These are phyloP conservation scores for Podaxis sp. DNA, from an alignment of 768 basidiomycete genomes.

Conservation along the genomic window DNA sequence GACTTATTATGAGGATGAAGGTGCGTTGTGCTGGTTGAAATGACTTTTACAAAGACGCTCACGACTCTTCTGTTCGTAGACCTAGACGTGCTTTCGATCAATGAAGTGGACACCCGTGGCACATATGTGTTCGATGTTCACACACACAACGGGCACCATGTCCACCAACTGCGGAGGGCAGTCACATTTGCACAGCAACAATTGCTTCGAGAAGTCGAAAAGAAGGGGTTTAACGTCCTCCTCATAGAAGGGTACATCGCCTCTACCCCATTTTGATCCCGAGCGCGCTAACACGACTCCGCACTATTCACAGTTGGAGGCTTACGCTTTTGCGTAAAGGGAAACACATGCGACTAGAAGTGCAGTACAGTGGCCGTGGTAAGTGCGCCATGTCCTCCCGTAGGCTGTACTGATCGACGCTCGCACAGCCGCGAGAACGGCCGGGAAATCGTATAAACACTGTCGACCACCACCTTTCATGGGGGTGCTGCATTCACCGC, in stretches of 20 bases:
- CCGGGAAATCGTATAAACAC: constrained; percentile 42
- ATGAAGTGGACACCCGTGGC: constrained; percentile 50
- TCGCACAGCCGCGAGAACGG: constrained; percentile 49
- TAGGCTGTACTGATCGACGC: constrained; percentile 12
- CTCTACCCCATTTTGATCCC: constrained; percentile 1
- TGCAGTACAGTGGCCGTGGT: constrained; percentile 69
- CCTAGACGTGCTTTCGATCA: constrained; percentile 55
- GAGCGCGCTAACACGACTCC: constrained; percentile 6
- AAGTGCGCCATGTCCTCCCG: constrained; percentile 19
- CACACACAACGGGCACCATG: constrained; percentile 33
- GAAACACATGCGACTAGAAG: constrained; percentile 61
- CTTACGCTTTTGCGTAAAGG: constrained; percentile 63
- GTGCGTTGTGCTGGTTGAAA: constrained; percentile 29
- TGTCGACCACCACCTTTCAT: constrained; percentile 62
- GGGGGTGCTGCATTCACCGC: constrained; percentile 50
- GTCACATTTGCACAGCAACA: constrained; percentile 64
- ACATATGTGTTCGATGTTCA: constrained; percentile 66
- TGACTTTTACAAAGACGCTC: neutral
- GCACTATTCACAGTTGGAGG: constrained; percentile 50
- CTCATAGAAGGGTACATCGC: constrained; percentile 60
- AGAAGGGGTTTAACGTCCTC: constrained; percentile 60
- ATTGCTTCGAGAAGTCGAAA: constrained; percentile 52
- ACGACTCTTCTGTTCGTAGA: constrained; percentile 33
- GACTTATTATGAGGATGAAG: constrained; percentile 61
- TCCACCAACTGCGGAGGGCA: constrained; percentile 47